Conservation (phyloP, 805 yeast species). For the Kodamaea laetipori region DNA sequence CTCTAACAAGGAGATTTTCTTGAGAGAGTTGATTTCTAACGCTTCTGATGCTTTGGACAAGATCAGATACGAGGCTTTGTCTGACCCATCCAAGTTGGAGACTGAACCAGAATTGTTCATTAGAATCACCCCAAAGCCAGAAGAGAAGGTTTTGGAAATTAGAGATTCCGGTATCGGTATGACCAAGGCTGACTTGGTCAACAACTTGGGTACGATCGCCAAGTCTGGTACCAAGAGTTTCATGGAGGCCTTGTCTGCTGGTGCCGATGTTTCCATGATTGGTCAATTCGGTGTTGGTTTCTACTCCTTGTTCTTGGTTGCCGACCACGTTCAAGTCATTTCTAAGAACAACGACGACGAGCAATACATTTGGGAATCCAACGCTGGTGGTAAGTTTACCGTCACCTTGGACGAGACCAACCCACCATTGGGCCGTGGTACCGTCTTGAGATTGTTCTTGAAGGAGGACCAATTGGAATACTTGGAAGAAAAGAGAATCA, state of each 20-base stretch:
- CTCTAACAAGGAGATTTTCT: constrained; percentile 98
- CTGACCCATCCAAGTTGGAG: constrained; percentile 90
- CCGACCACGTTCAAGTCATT: constrained; percentile 97
- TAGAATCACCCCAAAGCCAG: constrained; percentile 97
- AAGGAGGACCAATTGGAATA: constrained; percentile 99
- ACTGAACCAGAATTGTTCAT: constrained; percentile 95
- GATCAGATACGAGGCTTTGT: constrained; percentile 93
- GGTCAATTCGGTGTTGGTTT: constrained; percentile 99
- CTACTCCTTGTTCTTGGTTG: constrained; percentile 98
- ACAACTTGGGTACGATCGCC: constrained; percentile 99
- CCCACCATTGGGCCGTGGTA: constrained; percentile 92
- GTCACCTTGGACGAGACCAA: constrained; percentile 85
- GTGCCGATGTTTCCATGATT: constrained; percentile 99
- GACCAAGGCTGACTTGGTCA: constrained; percentile 98
- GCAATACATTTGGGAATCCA: constrained; percentile 99
- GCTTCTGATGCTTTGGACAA: constrained; percentile 99
- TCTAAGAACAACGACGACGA: constrained; percentile 99
- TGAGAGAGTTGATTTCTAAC: constrained; percentile 98
- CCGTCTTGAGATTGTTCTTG: constrained; percentile 90
- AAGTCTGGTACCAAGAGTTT: constrained; percentile 99
- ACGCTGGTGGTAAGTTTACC: constrained; percentile 99
- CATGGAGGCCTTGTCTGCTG: constrained; percentile 99
- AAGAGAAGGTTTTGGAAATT: constrained; percentile 88
- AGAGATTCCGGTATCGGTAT: constrained; percentile 99
- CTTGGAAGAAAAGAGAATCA: constrained; percentile 98